A percentile compares a stretch with the other conserved stretches of the same genome.
Conservation (phyloP, 1,284 basidiomycete genomes). For the Ustilago trichophora region DNA sequence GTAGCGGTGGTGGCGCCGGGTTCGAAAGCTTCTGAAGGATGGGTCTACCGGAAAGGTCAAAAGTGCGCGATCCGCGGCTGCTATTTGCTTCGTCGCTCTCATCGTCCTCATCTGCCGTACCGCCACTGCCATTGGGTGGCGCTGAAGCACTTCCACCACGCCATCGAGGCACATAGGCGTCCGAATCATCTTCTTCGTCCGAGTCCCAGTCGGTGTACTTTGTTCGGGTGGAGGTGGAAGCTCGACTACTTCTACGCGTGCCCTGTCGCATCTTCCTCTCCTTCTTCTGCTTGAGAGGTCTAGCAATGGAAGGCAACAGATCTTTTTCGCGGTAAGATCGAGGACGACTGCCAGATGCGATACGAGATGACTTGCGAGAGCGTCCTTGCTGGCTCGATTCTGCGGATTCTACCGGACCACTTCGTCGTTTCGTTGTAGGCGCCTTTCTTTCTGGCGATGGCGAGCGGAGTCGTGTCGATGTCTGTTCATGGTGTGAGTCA, state of each 20-base stretch:
- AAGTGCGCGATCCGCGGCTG: conserved; percentile 31
- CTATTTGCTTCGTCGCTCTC: conserved; percentile 21
- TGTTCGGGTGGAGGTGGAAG: conserved; percentile 19
- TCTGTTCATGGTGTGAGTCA: conserved; percentile 13
- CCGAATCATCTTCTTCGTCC: conserved; percentile 39
- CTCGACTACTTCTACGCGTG: conserved; percentile 37
- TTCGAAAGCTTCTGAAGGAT: conserved; percentile 46
- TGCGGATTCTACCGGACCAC: conserved; percentile 6
- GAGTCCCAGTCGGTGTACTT: conserved; percentile 46
- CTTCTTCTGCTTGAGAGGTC: conserved; percentile 18
- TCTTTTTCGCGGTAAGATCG: conserved; percentile 37
- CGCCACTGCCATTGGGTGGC: neutral
- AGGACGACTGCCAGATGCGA: conserved; percentile 27
- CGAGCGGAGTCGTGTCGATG: conserved; percentile 22
- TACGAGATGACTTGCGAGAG: conserved; percentile 43
- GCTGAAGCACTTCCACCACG: conserved; percentile 15
- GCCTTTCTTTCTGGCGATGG: conserved; percentile 34
- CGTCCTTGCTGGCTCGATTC: conserved; percentile 4
- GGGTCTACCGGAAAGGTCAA: conserved; percentile 31
- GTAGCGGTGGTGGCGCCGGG: conserved; percentile 30
- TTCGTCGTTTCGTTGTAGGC: conserved; percentile 6
- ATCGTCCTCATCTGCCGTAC: conserved; percentile 7
- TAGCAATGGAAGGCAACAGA: conserved; percentile 16
- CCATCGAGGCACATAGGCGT: conserved; percentile 40
- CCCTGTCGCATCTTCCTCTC: conserved; percentile 30